Base-by-base conservation (phyloP, 257 asterid species). In the Cynanchum wilfordii region DNA sequence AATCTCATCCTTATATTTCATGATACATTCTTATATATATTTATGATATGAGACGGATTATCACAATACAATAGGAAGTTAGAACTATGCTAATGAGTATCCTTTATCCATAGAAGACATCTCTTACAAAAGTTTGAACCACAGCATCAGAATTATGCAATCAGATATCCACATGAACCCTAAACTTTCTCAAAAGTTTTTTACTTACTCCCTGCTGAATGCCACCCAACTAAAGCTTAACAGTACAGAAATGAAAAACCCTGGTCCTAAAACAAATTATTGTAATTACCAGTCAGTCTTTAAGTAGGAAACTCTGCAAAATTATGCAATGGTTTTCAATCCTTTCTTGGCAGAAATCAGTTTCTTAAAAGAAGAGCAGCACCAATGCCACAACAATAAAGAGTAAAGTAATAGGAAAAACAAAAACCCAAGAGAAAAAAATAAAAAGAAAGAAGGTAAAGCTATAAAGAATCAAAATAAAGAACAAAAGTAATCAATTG, bases 401-500 rank as follows among this genome's bases (percentile, higher is more conserved):
- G 67, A 0, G 11, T 29, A 62, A 62, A 30, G 45, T 17, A 0
- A 36, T 33, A 62, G 45, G 59, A 68, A 68, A 42, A 47, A 47
- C 72, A 68, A 47, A 47, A 44, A 47, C 58, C 58, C 3, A 2
- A 68, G 72, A 51, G 15, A 58, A 50, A 7, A 33, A 24, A 22
- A 38, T 55, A 50, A n/a, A 68, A 59, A 11, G n/a, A n/a, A n/a
- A n/a, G n/a, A n/a, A n/a, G n/a, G 65, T 36, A 24, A 51, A 66
- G 38, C 25, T 65, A 29, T 25, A 51, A 58, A 58, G 11, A 72
- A 63, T 69, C 52, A 19, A 49, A 49, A 27, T 51, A 33, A 59
- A 38, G 59, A 11, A 67, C 57, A 54, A 47, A 55, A 75, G 74
- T 62, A 78, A 80, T 69, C 50, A 66, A 82, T 73, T 75, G 72